Evolutionary conservation across 306 rosid genomes (phyloP), one percentile per base, ranked within the genome.

Genomic region (Heteromeles arbutifolia): DNA sequence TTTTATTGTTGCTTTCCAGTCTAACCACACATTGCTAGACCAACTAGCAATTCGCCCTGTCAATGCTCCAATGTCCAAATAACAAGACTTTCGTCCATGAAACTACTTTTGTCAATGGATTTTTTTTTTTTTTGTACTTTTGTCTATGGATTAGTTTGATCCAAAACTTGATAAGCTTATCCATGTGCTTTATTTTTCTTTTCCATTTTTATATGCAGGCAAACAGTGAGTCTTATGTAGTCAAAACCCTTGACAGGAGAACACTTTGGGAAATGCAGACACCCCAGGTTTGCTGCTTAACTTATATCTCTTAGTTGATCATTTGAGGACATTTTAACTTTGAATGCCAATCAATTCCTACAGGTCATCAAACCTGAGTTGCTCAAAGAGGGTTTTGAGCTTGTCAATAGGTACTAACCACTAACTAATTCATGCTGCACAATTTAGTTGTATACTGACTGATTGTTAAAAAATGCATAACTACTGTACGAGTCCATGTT

Each of bases 221-320:
- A 84, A 90, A 89, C 85, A 74, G 57, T 34, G 89, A 88, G 67
- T 91, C 96, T 68, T 90, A 89, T 84, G 99, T 95, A 11, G 87
- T 87, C 62, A 85, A 37, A 90, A 95, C 99, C 24, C 83, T 95
- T 79, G 93, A 95, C 84, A 81, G 97, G 73, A 92, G 84, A 89
- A 88, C 88, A 26, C 88, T 92, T 39, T 90, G 99, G 99, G 97
- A 95, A 89, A 95, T 95, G 97, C 99, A 95, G 84, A 95, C 99
- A 66, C 99, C 99, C 10, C 97, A 95, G 99, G 97, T 94, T 83
- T 69, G 11, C 34, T 79, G 54, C 41, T 59, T 50, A 63, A 66
- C 57, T 31, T 67, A 34, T 62, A 39, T 85, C 13, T 34, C 44
- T 65, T 63, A 4, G 2, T 72, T 65, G 24, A 32, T 22, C 41